phyloP scores from a whole-genome alignment of 441 rosid genomes.

The Arabidopsis hybrid region DNA sequence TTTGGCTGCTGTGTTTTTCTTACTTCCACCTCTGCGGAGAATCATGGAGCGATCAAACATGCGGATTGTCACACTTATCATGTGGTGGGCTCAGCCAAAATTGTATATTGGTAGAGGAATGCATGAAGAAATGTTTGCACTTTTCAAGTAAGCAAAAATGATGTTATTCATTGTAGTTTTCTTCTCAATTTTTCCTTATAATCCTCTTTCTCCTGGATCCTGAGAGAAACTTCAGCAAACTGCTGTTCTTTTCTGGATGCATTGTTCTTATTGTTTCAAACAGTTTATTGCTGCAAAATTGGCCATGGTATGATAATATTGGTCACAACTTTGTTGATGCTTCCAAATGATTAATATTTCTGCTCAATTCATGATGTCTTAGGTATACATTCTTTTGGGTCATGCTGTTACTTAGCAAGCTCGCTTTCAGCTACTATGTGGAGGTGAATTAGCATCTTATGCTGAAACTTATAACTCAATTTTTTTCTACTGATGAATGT shows the following conservation, averaged over 20 bases:
- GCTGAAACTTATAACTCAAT: conserved; percentile 25
- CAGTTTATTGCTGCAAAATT: conserved; percentile 15
- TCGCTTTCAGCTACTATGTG: conserved; percentile 97
- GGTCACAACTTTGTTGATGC: conserved; percentile 23
- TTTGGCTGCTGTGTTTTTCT: conserved; percentile 77
- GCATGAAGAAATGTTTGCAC: conserved; percentile 91
- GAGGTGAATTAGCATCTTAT: conserved; percentile 64
- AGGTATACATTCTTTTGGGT: conserved; percentile 99
- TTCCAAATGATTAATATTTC: conserved; percentile 26
- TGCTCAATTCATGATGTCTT: conserved; percentile 38
- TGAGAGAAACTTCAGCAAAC: conserved; percentile 1
- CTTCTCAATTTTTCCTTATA: conserved; percentile 17
- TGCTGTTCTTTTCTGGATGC: conserved; percentile 5
- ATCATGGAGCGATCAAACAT: conserved; percentile 89
- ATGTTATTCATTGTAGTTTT: conserved; percentile 21
- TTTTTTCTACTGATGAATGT: conserved; percentile 9
- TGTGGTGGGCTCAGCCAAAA: conserved; percentile 99
- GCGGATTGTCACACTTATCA: conserved; percentile 71
- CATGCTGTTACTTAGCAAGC: conserved; percentile 86
- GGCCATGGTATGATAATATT: conserved; percentile 15
- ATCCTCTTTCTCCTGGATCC: not conserved
- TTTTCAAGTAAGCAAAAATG: conserved; percentile 73
- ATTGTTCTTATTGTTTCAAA: conserved; percentile 5
- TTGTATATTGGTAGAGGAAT: conserved; percentile 96
- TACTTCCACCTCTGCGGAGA: conserved; percentile 83